Conservation (phyloP, 73 alveolate species). For the Uronychia binucleata region DNA sequence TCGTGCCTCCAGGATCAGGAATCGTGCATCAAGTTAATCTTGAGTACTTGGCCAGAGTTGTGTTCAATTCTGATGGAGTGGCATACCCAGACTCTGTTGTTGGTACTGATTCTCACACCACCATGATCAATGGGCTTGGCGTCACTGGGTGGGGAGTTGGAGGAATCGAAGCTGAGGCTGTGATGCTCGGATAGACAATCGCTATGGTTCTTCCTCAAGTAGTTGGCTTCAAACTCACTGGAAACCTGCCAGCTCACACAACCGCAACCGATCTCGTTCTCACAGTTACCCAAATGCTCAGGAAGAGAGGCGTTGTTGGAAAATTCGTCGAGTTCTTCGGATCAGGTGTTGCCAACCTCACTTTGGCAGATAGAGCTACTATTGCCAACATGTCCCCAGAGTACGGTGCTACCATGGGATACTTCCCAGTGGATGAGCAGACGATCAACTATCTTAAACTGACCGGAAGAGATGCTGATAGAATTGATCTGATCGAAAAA, state of each 20-base stretch:
- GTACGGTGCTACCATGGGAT: conserved; percentile 96
- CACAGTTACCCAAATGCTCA: conserved; percentile 82
- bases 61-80: conserved; percentile 64
- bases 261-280: conserved; percentile 92
- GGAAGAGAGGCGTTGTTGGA: conserved; percentile 94
- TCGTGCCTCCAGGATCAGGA: conserved; percentile 95
- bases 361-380: conserved; percentile 91
- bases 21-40: conserved; percentile 92
- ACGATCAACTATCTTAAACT: conserved; percentile 77
- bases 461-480: conserved; percentile 81
- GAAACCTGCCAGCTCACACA: conserved; percentile 73
- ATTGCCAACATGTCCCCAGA: conserved; percentile 92
- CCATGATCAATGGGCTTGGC: conserved; percentile 94
- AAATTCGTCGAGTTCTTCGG: conserved; percentile 93
- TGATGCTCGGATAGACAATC: conserved; percentile 89
- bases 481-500: conserved; percentile 70
- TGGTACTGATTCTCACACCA: conserved; percentile 94
- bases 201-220: conserved; percentile 93
- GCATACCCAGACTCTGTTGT: conserved; percentile 92
- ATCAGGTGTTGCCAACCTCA: conserved; percentile 71
- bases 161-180: conserved; percentile 96
- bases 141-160: conserved; percentile 96
- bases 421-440: conserved; percentile 88
- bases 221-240: conserved; percentile 91
- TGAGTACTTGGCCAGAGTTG: conserved; percentile 91